Percentiles rank a stretch among this genome's conserved stretches.
Conservation (phyloP, 805 yeast species). For the Sugiyamaella marilandica region DNA sequence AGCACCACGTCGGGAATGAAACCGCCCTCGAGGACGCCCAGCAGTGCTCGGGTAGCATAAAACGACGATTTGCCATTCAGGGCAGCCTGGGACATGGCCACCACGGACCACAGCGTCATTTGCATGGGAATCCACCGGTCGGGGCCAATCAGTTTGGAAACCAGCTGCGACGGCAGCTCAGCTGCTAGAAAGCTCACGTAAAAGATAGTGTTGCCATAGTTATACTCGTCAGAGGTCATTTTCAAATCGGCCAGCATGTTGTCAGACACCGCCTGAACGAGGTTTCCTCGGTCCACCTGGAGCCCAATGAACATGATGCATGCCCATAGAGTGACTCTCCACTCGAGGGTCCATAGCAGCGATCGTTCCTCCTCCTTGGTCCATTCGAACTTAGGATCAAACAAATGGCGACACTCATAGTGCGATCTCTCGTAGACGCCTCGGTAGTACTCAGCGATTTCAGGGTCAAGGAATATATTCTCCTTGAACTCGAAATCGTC, state of each 20-base stretch:
- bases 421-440: conserved; percentile 43
- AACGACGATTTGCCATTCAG: conserved; percentile 41
- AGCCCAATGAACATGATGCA: conserved; percentile 56
- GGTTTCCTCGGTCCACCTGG: conserved; percentile 55
- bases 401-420: conserved; percentile 51
- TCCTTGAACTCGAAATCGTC: conserved; percentile 3
- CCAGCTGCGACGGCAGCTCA: conserved; percentile 64
- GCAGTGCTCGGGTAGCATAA: conserved; percentile 44
- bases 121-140: conserved; percentile 62
- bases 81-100: conserved; percentile 55
- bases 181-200: conserved; percentile 51
- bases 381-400: conserved; percentile 60
- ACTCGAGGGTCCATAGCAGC: conserved; percentile 49
- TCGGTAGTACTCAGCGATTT: conserved; percentile 42
- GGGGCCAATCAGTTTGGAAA: conserved; percentile 60
- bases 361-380: conserved; percentile 45
- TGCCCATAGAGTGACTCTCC: conserved; percentile 53
- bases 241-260: conserved; percentile 48
- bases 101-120: conserved; percentile 49
- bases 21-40: conserved; percentile 64
- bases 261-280: conserved; percentile 56
- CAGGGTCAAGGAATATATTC: conserved; percentile 44
- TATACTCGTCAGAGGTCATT: conserved; percentile 53
- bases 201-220: conserved; percentile 55
- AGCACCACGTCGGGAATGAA: conserved; percentile 60